phyloP scores from a whole-genome alignment of 106 monocot genomes.

The Dioscorea zingiberensis region DNA sequence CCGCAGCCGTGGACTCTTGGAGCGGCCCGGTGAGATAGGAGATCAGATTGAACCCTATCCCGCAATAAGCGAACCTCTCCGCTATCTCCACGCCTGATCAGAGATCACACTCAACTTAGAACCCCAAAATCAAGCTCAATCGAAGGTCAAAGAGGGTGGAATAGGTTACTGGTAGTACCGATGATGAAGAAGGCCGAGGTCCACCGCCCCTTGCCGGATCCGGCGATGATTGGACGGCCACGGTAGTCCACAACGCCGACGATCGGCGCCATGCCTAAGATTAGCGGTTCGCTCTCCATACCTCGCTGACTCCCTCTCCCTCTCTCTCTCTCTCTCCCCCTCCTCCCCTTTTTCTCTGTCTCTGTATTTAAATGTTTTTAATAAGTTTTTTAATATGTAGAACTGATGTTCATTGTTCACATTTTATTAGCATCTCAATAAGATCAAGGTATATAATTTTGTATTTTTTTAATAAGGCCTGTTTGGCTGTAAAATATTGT shows the following conservation, averaged over 20 bases:
- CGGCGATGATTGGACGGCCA: slow-evolving; percentile 10
- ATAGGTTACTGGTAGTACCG: not conserved
- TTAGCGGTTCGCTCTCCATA: not conserved
- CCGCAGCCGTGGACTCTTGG: slow-evolving; percentile 31
- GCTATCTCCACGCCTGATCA: slow-evolving; percentile 43
- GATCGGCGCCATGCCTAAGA: not conserved
- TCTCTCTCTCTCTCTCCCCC: slow-evolving; percentile 1
- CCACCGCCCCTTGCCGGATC: slow-evolving; percentile 24
- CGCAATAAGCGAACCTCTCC: slow-evolving; percentile 48
- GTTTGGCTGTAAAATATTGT: no score
- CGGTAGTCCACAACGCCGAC: not conserved
- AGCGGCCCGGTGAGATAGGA: slow-evolving; percentile 55
- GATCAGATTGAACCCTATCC: slow-evolving; percentile 46
- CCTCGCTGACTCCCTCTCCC: no score
- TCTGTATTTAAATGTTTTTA: no score
- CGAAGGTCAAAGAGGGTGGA: not conserved
- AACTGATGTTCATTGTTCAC: no score
- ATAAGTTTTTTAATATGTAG: no score
- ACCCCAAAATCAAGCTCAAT: not conserved
- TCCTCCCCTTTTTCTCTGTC: no score
- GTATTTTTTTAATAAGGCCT: no score
- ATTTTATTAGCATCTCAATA: no score
- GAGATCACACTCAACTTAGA: not conserved
- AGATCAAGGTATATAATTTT: no score
- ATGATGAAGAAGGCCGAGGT: slow-evolving; percentile 31